Percentiles rank a stretch among this genome's conserved stretches.
phyloP scores from a whole-genome alignment of 495 filamentous ascomycete genomes.

The Penicillium silybi region DNA sequence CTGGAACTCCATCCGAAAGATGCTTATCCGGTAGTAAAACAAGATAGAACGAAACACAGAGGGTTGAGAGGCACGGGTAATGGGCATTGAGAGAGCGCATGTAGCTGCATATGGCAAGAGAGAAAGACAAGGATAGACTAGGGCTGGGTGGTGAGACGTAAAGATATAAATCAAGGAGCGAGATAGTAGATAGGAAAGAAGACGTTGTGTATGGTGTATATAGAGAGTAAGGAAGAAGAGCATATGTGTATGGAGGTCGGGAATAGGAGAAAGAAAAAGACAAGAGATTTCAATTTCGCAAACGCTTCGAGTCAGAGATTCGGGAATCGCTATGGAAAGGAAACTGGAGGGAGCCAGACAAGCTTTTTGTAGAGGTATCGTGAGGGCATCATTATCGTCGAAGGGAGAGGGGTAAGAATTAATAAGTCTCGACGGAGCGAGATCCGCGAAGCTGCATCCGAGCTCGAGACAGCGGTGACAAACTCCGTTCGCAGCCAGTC shows the following conservation, averaged over 20 bases:
- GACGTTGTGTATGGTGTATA: background rate
- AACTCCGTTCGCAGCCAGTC: slow-evolving; percentile 12
- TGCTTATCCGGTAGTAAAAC: background rate
- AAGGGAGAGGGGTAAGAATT: slow-evolving; percentile 6
- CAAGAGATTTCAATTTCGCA: background rate
- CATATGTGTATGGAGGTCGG: background rate
- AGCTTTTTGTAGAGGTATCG: slow-evolving; percentile 19
- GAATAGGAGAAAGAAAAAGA: background rate
- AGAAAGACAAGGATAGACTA: background rate
- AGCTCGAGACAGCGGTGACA: slow-evolving; percentile 21
- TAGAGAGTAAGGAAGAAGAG: background rate
- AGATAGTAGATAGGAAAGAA: background rate
- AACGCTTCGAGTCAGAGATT: slow-evolving; percentile 4
- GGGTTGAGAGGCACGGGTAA: background rate
- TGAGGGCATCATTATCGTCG: slow-evolving; percentile 23
- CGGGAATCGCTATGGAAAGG: slow-evolving; percentile 12
- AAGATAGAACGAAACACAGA: background rate
- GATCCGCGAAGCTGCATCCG: slow-evolving; percentile 24
- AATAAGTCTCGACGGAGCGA: slow-evolving; percentile 26
- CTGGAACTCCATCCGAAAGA: background rate
- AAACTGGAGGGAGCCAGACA: slow-evolving; percentile 1
- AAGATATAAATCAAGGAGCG: background rate
- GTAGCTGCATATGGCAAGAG: background rate
- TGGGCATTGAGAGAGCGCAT: background rate
- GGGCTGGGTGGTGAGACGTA: background rate